Conservation (phyloP, 768 basidiomycete species). For the Steccherinum ochraceum region DNA sequence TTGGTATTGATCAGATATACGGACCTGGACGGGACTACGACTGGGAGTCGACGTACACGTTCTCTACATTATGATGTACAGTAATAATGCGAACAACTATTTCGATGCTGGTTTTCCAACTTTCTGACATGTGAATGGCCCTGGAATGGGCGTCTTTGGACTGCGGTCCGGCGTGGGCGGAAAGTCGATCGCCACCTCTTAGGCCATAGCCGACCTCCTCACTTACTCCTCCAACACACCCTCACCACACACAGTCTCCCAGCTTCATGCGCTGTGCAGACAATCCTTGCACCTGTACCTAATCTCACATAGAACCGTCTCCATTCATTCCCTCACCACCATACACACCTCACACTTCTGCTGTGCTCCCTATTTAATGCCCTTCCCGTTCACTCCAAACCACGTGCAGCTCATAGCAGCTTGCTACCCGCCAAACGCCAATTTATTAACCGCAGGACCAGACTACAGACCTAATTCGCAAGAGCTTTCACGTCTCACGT, state of each 20-base stretch:
- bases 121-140: too few species aligned
- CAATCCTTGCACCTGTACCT: not conserved
- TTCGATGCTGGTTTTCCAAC: too few species aligned
- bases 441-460: conserved; percentile 67
- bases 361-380: conserved; percentile 36
- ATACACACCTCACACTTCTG: not conserved
- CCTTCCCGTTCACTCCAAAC: conserved; percentile 71
- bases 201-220: too few species aligned
- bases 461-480: conserved; percentile 78
- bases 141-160: too few species aligned
- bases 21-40: conserved; percentile 30
- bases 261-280: not conserved
- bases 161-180: too few species aligned
- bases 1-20: conserved; percentile 38
- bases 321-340: not conserved
- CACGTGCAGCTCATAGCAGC: conserved; percentile 79
- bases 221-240: not conserved
- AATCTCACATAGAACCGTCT: too few species aligned
- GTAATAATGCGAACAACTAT: too few species aligned
- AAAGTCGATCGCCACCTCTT: too few species aligned
- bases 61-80: too few species aligned
- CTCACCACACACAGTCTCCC: not conserved
- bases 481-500: conserved; percentile 78
- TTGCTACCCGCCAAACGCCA: conserved; percentile 79
- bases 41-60: conserved; percentile 37